phyloP scores from a whole-genome alignment of 768 basidiomycete species.

The Mycena vitilis region DNA sequence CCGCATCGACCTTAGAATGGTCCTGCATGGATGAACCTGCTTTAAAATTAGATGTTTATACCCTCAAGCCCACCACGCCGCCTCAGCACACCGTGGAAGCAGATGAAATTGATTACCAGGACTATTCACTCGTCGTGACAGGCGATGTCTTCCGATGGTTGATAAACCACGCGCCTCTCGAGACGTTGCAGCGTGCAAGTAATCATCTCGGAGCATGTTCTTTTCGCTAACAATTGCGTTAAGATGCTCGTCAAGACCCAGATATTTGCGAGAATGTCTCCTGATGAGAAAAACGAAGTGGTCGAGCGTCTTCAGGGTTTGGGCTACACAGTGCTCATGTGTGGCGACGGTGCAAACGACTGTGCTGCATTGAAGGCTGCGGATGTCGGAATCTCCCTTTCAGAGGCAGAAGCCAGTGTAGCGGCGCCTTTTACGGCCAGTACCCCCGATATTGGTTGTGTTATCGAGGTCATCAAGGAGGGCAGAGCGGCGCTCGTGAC shows the following conservation, averaged over 20 bases:
- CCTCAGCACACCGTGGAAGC: constrained; percentile 76
- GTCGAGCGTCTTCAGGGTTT: constrained; percentile 93
- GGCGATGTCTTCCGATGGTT: constrained; percentile 99
- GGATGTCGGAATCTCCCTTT: constrained; percentile 95
- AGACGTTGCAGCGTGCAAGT: constrained; percentile 92
- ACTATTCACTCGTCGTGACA: constrained; percentile 92
- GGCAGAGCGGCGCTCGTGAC: constrained; percentile 96
- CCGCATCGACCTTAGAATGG: constrained; percentile 84
- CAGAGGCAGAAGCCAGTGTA: constrained; percentile 98
- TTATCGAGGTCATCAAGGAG: constrained; percentile 96
- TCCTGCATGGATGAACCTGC: constrained; percentile 88
- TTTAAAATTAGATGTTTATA: constrained; percentile 90
- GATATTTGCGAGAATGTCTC: constrained; percentile 98
- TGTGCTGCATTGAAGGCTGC: constrained; percentile 98
- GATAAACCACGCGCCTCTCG: constrained; percentile 92
- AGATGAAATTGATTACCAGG: constrained; percentile 80
- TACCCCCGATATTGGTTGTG: constrained; percentile 94
- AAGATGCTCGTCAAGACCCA: constrained; percentile 98
- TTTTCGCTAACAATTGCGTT: constrained; percentile 7
- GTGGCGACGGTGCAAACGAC: constrained; percentile 98
- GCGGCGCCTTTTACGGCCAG: constrained; percentile 97
- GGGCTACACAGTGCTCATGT: constrained; percentile 98
- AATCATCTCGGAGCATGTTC: background rate
- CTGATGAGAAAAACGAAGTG: constrained; percentile 98
- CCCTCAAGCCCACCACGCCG: constrained; percentile 81